phyloP scores from a whole-genome alignment of 2,329 filamentous ascomycete genomes.

The Diaporthe citrichinensis region DNA sequence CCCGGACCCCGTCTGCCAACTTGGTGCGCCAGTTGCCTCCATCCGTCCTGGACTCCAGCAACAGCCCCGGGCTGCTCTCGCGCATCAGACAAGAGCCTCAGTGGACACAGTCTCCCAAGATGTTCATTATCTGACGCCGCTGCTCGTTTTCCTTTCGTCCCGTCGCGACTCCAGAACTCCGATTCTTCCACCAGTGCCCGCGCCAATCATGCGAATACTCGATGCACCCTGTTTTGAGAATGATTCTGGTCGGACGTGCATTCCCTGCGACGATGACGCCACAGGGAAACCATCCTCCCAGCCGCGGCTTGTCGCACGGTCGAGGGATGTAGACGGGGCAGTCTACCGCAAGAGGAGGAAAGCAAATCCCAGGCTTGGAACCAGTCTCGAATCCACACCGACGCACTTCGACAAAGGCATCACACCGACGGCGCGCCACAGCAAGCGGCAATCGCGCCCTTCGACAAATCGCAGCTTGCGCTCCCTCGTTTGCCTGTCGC shows the following conservation, averaged over 20 bases:
- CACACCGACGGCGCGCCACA: neutral
- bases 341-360: conserved; percentile 16
- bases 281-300: conserved; percentile 8
- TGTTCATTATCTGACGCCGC: conserved; percentile 40
- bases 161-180: conserved; percentile 27
- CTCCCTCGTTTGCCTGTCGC: conserved; percentile 55
- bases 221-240: conserved; percentile 37
- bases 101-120: conserved; percentile 40
- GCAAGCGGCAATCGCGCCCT: neutral
- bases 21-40: neutral
- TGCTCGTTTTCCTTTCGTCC: conserved; percentile 33
- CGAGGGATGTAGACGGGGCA: conserved; percentile 7
- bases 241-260: conserved; percentile 22
- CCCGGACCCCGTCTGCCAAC: neutral
- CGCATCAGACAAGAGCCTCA: conserved; percentile 14
- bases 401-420: neutral
- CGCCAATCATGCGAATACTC: conserved; percentile 40
- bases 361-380: neutral
- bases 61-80: neutral
- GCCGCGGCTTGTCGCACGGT: conserved; percentile 18
- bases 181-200: conserved; percentile 28
- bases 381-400: neutral
- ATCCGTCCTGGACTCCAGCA: neutral
- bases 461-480: conserved; percentile 47
- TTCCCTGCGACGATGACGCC: conserved; percentile 37